phyloP scores from a whole-genome alignment of 2,329 filamentous ascomycete species.

The Septoria petroselini region DNA sequence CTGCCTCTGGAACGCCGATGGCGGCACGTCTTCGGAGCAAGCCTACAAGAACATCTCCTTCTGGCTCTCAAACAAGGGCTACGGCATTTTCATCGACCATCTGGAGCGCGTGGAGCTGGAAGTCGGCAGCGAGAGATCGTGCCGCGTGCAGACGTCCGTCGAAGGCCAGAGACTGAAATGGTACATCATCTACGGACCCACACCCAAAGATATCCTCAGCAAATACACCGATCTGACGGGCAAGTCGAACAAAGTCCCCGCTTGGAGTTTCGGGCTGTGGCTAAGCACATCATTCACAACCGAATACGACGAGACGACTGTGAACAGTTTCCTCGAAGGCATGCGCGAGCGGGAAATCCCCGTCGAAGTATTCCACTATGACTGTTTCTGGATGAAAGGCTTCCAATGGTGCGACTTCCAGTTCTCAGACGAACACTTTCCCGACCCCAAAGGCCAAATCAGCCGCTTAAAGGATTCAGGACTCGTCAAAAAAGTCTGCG shows the following conservation, averaged over 20 bases:
- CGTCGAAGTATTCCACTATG: conserved; percentile 71
- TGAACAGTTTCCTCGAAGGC: conserved; percentile 64
- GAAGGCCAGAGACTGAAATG: conserved; percentile 68
- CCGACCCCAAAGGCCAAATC: conserved; percentile 64
- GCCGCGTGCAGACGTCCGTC: conserved; percentile 66
- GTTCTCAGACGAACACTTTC: conserved; percentile 66
- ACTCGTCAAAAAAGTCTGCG: conserved; percentile 60
- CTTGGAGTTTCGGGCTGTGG: conserved; percentile 75
- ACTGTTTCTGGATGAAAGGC: conserved; percentile 74
- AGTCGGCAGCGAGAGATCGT: conserved; percentile 70
- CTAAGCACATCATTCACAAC: conserved; percentile 74
- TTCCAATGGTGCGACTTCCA: conserved; percentile 74
- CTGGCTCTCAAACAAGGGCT: conserved; percentile 68
- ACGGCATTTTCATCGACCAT: conserved; percentile 72
- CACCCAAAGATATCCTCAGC: conserved; percentile 67
- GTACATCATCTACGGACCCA: conserved; percentile 69
- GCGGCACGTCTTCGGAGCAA: conserved; percentile 65
- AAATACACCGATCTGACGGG: conserved; percentile 68
- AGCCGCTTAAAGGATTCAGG: conserved; percentile 61
- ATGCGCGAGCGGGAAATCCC: conserved; percentile 64
- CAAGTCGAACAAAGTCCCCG: conserved; percentile 60
- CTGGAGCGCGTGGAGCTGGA: conserved; percentile 68
- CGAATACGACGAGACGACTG: conserved; percentile 67
- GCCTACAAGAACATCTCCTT: conserved; percentile 71
- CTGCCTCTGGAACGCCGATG: conserved; percentile 60